Evolutionary conservation across 345 rosid genomes (phyloP).

Genomic region (Eucalyptus cloeziana): DNA sequence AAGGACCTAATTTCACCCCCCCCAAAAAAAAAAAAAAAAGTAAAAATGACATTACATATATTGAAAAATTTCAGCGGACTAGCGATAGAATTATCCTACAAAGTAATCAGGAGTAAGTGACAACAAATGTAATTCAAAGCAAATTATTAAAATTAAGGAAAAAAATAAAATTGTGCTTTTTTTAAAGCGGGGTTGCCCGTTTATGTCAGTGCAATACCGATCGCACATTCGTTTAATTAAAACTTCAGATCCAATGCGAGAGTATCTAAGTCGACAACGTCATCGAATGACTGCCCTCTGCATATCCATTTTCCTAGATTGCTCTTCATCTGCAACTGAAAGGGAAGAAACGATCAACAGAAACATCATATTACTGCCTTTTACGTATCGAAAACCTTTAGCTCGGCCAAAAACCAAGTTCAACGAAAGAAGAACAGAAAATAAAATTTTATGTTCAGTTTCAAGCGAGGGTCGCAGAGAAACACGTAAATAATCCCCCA

Average conservation of each 20-base stretch:
- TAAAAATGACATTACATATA: not conserved
- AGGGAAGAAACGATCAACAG: not conserved
- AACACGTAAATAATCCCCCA: not conserved
- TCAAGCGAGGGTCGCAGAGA: not conserved
- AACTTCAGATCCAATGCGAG: not conserved
- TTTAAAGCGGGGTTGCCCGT: not conserved
- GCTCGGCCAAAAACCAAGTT: not conserved
- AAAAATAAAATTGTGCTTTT: not conserved
- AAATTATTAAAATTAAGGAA: not conserved
- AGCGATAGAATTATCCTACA: not conserved
- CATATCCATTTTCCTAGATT: not conserved
- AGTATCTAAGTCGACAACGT: not conserved
- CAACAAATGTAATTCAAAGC: not conserved
- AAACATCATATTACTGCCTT: not conserved
- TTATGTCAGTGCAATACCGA: not conserved
- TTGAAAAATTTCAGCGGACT: not conserved
- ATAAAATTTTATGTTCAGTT: not conserved
- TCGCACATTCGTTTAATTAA: not conserved
- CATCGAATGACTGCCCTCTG: not conserved
- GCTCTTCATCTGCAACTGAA: not conserved
- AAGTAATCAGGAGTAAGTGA: not conserved
- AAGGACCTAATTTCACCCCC: not conserved
- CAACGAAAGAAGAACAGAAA: not conserved
- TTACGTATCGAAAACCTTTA: not conserved
- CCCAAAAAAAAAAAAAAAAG: not conserved